Base-by-base conservation (phyloP, 805 yeast genomes). In the Saccharomycopsis sp. region DNA sequence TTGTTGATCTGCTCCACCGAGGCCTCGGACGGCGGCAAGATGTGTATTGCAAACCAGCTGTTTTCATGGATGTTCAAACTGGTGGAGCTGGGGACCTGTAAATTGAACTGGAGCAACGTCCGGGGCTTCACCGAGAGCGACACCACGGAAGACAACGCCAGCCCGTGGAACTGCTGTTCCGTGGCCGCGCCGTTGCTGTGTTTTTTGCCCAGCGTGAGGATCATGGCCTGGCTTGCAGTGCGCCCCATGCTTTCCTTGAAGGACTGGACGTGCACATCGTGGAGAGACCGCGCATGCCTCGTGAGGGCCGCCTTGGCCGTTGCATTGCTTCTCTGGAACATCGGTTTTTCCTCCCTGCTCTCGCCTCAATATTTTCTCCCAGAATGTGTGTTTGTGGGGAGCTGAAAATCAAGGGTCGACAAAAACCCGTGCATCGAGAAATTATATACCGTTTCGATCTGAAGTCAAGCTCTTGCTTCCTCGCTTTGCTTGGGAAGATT, bases 51-150 rank as follows among this genome's bases (percentile, higher is more conserved):
- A 54, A 86, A 69, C 39, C 65, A 60, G 26, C 66, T 65, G 30
- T 65, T 56, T n/a, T 65, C 61, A 52, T 82, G 85, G 20, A 89
- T 61, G 8, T 73, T 63, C 5, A 65, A 62, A 0, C 94, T 79
- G 0, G 97, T 88, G 23, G 78, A 69, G 4, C 95, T 84, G 0
- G 97, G 97, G 10, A 77, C 63, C 58, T 84, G 94, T 29, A 89
- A 63, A 56, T 89, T 89, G 64, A 89, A 88, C 52, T 85, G 92
- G 1, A 89, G 53, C 40, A 88, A 60, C 1, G 95, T 94, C 10
- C 66, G 67, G 0, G 96, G 96, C 36, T 69, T 65, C 21, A 87
- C 71, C 0, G 94, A 77, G 10, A 89, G 62, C 1, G 96, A 87
- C 9, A 85, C 74, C 33, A 87, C 84, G 1, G 95, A 85, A 2